phyloP scores from a whole-genome alignment of 75 land plant species.

The Picea glauca region DNA sequence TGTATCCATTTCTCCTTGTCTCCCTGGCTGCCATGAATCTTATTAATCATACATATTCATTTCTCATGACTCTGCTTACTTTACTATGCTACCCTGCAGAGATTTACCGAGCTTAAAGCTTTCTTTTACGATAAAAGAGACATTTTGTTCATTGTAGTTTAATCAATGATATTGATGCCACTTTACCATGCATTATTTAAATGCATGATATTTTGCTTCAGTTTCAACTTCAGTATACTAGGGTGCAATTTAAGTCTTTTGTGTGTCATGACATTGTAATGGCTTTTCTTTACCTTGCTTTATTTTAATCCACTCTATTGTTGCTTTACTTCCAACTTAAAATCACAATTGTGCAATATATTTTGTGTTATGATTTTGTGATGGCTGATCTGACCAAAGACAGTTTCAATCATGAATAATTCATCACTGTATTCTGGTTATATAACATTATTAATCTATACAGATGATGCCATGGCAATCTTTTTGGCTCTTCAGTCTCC shows the following conservation, averaged over 20 bases:
- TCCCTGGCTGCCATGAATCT: not conserved
- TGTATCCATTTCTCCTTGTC: no score
- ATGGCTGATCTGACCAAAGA: not conserved
- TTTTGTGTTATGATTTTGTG: not conserved
- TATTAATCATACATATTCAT: not conserved
- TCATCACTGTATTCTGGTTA: not conserved
- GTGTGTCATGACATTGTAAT: no score
- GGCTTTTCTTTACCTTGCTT: no score
- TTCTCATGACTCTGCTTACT: not conserved
- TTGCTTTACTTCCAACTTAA: no score
- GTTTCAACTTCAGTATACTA: not conserved
- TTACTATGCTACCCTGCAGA: not conserved
- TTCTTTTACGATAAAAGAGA: not conserved
- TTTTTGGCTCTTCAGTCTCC: slow-evolving; percentile 88
- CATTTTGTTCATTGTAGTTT: not conserved
- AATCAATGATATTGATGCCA: not conserved
- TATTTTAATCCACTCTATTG: no score
- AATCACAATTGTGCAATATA: not conserved
- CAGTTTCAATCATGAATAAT: not conserved
- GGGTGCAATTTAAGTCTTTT: not conserved
- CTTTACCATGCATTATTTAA: not conserved
- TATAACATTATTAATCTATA: slow-evolving; percentile 11
- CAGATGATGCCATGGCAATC: slow-evolving; percentile 99
- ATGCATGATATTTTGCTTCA: not conserved
- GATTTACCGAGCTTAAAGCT: not conserved